These are phyloP conservation scores for Orbilia javanica DNA, from an alignment of 2,329 filamentous ascomycete genomes.

Conservation along the genomic window DNA sequence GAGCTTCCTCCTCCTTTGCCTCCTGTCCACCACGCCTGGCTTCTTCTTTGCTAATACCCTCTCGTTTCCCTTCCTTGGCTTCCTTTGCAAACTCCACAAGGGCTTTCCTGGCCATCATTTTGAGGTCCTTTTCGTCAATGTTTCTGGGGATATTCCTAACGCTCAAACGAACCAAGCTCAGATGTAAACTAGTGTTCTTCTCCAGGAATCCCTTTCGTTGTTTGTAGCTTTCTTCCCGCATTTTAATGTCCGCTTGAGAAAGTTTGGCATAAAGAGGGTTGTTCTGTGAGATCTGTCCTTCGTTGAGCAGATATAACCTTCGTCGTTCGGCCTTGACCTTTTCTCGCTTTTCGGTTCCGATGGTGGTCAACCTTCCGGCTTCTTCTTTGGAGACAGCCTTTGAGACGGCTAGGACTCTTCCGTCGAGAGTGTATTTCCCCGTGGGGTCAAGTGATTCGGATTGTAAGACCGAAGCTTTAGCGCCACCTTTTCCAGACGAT, in stretches of 20 bases:
- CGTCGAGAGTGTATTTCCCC: conserved; percentile 90
- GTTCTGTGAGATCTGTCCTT: conserved; percentile 80
- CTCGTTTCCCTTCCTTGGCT: conserved; percentile 80
- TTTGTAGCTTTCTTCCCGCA: conserved; percentile 86
- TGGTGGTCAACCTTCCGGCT: conserved; percentile 79
- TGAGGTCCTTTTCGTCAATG: conserved; percentile 86
- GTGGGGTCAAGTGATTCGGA: conserved; percentile 84
- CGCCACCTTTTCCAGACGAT: conserved; percentile 62
- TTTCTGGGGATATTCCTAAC: conserved; percentile 90
- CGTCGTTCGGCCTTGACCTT: conserved; percentile 87
- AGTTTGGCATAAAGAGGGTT: conserved; percentile 81
- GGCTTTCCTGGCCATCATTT: conserved; percentile 89
- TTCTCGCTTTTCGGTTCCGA: conserved; percentile 74
- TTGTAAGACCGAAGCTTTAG: conserved; percentile 80
- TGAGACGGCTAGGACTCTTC: conserved; percentile 85
- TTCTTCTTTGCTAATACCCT: conserved; percentile 90
- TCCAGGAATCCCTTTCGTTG: conserved; percentile 93
- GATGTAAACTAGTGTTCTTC: conserved; percentile 86
- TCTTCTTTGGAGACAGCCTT: conserved; percentile 87
- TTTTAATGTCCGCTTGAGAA: conserved; percentile 81
- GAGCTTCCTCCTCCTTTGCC: conserved; percentile 82
- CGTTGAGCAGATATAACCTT: conserved; percentile 85
- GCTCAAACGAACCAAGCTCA: conserved; percentile 89
- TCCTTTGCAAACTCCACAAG: conserved; percentile 94
- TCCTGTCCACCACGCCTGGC: conserved; percentile 81